Conservation (phyloP, 208 protist species). For the Acanthamoeba lenticulata region DNA sequence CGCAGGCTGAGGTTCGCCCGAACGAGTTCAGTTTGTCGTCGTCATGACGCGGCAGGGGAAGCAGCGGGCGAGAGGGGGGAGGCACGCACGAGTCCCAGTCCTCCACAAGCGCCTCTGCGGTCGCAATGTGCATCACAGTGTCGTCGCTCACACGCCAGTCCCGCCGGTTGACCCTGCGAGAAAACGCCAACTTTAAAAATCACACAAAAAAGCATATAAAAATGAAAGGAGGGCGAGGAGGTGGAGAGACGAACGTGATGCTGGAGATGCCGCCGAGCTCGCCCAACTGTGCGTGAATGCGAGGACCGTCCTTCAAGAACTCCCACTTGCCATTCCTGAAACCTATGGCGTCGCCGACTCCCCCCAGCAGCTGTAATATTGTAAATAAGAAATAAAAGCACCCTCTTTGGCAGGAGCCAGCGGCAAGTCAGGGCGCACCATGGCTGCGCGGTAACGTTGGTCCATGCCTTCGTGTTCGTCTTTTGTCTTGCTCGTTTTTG, state of each 20-base stretch:
- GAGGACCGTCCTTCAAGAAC: background rate
- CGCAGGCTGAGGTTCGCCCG: too few species aligned
- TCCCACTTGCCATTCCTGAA: slow-evolving; percentile 69
- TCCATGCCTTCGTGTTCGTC: background rate
- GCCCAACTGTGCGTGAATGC: slow-evolving; percentile 7
- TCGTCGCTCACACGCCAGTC: slow-evolving; percentile 45
- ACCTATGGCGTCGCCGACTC: slow-evolving; percentile 74
- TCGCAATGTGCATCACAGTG: slow-evolving; percentile 34
- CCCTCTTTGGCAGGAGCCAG: background rate
- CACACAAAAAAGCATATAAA: background rate
- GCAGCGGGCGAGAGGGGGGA: too few species aligned
- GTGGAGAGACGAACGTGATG: background rate
- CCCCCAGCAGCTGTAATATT: slow-evolving; percentile 52
- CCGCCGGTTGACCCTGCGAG: background rate
- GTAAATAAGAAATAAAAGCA: background rate
- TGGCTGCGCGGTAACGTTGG: background rate
- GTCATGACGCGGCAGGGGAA: too few species aligned
- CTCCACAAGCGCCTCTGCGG: background rate
- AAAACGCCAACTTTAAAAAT: background rate
- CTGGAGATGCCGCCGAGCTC: background rate
- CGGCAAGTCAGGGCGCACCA: background rate
- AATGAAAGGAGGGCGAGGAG: background rate
- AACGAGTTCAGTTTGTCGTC: too few species aligned
- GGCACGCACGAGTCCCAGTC: background rate
- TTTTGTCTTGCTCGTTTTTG: too few species aligned